Evolutionary conservation across 306 rosid genomes (phyloP).

Genomic region (Castanea mollissima): DNA sequence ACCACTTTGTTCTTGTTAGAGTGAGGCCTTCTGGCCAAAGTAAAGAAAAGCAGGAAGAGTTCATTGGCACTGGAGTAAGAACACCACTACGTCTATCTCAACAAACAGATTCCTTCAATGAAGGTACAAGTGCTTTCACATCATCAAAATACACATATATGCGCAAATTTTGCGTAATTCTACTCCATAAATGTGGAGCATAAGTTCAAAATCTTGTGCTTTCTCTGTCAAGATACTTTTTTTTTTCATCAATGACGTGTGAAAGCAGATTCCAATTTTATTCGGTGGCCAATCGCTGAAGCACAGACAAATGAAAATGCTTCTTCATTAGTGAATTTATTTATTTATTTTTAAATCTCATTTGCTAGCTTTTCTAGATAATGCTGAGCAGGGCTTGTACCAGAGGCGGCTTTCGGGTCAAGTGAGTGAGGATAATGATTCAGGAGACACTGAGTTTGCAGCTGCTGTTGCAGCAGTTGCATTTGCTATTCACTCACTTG

Average conservation of each 20-base stretch:
- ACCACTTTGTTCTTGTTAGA: conserved; percentile 24
- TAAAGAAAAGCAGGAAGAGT: conserved; percentile 25
- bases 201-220: too few species aligned
- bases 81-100: conserved; percentile 1
- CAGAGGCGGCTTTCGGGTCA: conserved; percentile 15
- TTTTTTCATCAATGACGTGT: neutral
- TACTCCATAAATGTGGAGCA: neutral
- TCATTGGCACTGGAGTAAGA: conserved; percentile 13
- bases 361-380: conserved; percentile 13
- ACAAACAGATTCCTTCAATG: conserved; percentile 16
- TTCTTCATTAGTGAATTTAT: neutral
- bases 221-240: neutral
- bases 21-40: conserved; percentile 38
- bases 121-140: conserved; percentile 16
- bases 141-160: neutral
- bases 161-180: neutral
- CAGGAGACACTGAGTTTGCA: conserved; percentile 42
- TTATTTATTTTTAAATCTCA: neutral
- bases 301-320: neutral
- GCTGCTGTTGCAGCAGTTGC: conserved; percentile 65
- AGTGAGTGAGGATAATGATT: conserved; percentile 28
- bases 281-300: neutral
- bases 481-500: conserved; percentile 51
- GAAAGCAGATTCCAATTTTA: neutral
- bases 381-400: conserved; percentile 17